A percentile compares a stretch with the other conserved stretches of the same genome.
Conservation (phyloP, 2,329 filamentous ascomycete genomes). For the Ophiostoma sp. region DNA sequence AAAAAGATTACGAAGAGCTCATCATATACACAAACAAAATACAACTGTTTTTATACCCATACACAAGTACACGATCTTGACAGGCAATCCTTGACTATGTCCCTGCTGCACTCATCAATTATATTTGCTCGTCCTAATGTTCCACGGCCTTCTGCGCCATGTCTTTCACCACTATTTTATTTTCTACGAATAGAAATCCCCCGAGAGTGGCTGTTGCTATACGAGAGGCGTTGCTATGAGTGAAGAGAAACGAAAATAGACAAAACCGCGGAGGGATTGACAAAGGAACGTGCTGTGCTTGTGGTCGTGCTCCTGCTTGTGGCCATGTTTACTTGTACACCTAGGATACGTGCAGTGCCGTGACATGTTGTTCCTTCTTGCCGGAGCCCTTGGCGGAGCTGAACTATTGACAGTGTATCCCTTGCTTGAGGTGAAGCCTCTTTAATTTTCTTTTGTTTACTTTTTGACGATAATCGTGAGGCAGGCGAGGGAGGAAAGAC, state of each 20-base stretch:
- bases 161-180: too few species aligned
- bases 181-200: background rate
- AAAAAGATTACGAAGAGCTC: background rate
- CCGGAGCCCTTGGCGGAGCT: background rate
- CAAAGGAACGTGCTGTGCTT: background rate
- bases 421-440: background rate
- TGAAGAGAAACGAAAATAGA: background rate
- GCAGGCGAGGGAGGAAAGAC: background rate
- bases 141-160: background rate
- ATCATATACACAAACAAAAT: background rate
- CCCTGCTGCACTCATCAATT: background rate
- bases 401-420: background rate
- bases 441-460: background rate
- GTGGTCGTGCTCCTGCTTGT: background rate
- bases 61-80: background rate
- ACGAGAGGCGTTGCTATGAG: background rate
- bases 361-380: background rate
- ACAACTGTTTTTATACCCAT: background rate
- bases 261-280: background rate
- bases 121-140: background rate
- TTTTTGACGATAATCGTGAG: background rate
- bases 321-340: background rate
- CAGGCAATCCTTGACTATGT: background rate
- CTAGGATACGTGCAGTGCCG: background rate
- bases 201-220: background rate